Conservation (phyloP, 108 stramenopile species). For the Hondaea fermentalgiana region DNA sequence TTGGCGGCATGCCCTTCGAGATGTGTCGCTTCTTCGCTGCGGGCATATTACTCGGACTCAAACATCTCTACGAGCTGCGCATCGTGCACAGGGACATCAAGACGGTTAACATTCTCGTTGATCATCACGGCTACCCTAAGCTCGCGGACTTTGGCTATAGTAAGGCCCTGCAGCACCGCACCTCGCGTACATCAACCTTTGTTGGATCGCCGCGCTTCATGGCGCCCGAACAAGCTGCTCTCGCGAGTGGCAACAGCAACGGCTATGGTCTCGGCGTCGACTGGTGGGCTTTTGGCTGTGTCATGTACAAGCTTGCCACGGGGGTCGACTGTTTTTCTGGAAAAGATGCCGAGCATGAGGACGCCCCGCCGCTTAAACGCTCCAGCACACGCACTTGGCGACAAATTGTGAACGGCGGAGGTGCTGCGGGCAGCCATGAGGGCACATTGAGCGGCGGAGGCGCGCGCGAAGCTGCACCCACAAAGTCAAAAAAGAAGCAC, state of each 20-base stretch:
- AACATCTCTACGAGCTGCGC: not conserved
- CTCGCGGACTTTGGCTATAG: not conserved
- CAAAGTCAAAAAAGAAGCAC: not conserved
- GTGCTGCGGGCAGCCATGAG: no score
- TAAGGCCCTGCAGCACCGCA: not conserved
- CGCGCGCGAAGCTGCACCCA: no score
- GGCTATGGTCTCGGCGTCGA: not conserved
- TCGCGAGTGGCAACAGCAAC: not conserved
- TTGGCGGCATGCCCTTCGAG: not conserved
- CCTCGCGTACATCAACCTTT: conserved; percentile 10
- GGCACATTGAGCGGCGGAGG: no score
- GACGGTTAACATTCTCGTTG: not conserved
- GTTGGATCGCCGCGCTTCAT: not conserved
- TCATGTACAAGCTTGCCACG: conserved; percentile 1
- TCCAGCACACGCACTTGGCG: no score
- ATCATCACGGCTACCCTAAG: not conserved
- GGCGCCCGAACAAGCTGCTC: not conserved
- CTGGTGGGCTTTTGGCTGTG: conserved; percentile 11
- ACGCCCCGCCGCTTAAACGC: no score
- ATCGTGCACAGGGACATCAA: not conserved
- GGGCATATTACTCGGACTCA: not conserved
- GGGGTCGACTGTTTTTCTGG: not conserved
- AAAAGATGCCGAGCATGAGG: not conserved
- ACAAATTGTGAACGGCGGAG: no score
- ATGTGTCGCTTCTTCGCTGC: not conserved